Evolutionary conservation across 2,329 filamentous ascomycete species (phyloP), one percentile per base, ranked within the genome.

Genomic region (Colletotrichum falcatum): DNA sequence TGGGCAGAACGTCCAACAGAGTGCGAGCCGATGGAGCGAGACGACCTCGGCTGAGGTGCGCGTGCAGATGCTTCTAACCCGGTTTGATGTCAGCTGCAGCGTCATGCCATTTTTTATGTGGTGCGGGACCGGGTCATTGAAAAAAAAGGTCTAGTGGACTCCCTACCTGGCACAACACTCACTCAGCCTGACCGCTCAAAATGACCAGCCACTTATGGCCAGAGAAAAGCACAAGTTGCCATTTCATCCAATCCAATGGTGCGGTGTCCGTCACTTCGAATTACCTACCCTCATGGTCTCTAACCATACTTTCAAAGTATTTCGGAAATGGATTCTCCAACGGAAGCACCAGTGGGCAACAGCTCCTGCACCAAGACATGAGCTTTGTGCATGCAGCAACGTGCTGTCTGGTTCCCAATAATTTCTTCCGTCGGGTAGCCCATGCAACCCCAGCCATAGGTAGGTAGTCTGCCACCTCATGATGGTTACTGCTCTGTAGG

Each of bases 71-170:
- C 39, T 54, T 37, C 60, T 71, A 71, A 60, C 69, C 65, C 37
- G 23, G 39, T 71, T 60, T 44, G 67, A 59, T 66, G 23, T 46
- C 48, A 70, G 58, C 67, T 70, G 67, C 67, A 67, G 66, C 63
- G 33, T 66, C 56, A 53, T 62, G 26, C 44, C 67, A 62, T 59
- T 61, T 42, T 42, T 28, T 16, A 44, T 53, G 67, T 62, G 51
- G 67, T 46, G 42, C 35, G 53, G 58, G 26, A 58, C 64, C 48
- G 30, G 56, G 39, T 46, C 58, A 37, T 61, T 48, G 44, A 7
- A 49, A 33, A 20, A 16, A 7, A 8, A 4, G 35, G 35, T n/a
- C 42, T 37, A n/a, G 28, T 48, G 20, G 53, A 33, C 12, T n/a
- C 42, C 18, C 18, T n/a, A n/a, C 7, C 65, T 55, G 62, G 51